Evolutionary conservation across 2,329 filamentous ascomycete species (phyloP).

Genomic region (Penicillium sp.): DNA sequence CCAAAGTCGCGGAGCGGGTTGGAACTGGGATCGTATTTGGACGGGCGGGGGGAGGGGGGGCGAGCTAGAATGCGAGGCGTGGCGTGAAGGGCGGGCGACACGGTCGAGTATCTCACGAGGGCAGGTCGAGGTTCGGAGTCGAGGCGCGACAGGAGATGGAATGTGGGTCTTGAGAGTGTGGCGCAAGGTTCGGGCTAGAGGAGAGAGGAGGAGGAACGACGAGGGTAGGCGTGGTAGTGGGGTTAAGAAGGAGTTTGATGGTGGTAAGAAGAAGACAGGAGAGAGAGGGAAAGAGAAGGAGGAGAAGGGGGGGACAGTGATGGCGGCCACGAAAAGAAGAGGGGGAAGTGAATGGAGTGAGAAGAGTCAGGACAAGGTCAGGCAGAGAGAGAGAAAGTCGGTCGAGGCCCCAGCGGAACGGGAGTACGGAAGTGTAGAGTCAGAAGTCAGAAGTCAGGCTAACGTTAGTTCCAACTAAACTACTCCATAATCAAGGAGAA

Average conservation of each 20-base stretch:
- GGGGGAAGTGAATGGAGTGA: conserved; percentile 22
- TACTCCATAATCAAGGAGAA: too few relatives aligned
- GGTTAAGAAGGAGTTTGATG: background rate
- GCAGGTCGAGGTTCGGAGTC: conserved; percentile 13
- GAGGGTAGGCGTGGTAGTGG: background rate
- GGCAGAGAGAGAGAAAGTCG: conserved; percentile 1
- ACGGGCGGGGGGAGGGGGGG: background rate
- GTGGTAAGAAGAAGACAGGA: background rate
- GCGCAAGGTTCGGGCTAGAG: conserved; percentile 4
- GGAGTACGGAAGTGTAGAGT: background rate
- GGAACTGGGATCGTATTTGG: background rate
- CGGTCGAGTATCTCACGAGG: conserved; percentile 9
- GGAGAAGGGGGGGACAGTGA: background rate
- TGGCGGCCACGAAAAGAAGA: conserved; percentile 7
- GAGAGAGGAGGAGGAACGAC: conserved; percentile 1
- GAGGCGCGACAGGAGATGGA: conserved; percentile 20
- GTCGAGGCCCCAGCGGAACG: background rate
- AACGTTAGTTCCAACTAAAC: too few relatives aligned
- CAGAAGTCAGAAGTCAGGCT: too few relatives aligned
- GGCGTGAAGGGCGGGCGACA: conserved; percentile 4
- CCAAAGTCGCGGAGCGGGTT: background rate
- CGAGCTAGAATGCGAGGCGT: conserved; percentile 4
- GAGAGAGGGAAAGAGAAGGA: too few relatives aligned
- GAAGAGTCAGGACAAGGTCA: conserved; percentile 50
- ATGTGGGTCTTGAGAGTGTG: conserved; percentile 25